phyloP scores from a whole-genome alignment of 2,329 filamentous ascomycete genomes.

The Pestalotiopsis fici region DNA sequence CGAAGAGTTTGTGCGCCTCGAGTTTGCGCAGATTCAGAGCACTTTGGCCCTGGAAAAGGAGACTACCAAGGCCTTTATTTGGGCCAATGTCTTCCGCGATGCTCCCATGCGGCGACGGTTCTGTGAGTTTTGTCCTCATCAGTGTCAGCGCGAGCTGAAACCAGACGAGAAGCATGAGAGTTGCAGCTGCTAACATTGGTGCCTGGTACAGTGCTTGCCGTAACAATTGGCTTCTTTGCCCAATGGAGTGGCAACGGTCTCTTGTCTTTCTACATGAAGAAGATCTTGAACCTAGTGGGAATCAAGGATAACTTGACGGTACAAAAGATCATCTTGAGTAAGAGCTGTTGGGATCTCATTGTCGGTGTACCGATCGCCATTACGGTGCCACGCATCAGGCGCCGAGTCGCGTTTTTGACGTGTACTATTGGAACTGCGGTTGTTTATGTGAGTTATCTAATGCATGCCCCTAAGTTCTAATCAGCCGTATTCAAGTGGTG shows the following conservation, averaged over 20 bases:
- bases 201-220: conserved; percentile 23
- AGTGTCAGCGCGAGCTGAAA: too few species aligned
- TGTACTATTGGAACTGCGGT: conserved; percentile 36
- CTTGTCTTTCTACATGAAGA: conserved; percentile 40
- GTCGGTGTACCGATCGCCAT: conserved; percentile 36
- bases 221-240: conserved; percentile 38
- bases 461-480: background rate
- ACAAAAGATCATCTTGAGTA: conserved; percentile 38
- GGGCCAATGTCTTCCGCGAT: conserved; percentile 32
- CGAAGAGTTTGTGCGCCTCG: conserved; percentile 53
- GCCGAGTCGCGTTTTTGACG: conserved; percentile 35
- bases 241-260: conserved; percentile 42
- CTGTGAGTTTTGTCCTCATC: background rate
- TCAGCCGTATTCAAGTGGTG: too few species aligned
- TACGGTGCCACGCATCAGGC: conserved; percentile 32
- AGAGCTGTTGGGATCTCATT: conserved; percentile 38
- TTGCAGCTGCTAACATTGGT: background rate
- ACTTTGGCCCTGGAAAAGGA: conserved; percentile 48
- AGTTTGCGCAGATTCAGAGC: conserved; percentile 57
- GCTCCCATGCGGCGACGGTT: conserved; percentile 35
- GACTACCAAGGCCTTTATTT: conserved; percentile 42
- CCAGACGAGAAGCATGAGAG: too few species aligned
- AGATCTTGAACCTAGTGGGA: conserved; percentile 38
- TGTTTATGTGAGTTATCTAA: conserved; percentile 36
- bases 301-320: conserved; percentile 36